These are phyloP conservation scores for Durio zibethinus DNA, from an alignment of 345 rosid species.

Conservation along the genomic window DNA sequence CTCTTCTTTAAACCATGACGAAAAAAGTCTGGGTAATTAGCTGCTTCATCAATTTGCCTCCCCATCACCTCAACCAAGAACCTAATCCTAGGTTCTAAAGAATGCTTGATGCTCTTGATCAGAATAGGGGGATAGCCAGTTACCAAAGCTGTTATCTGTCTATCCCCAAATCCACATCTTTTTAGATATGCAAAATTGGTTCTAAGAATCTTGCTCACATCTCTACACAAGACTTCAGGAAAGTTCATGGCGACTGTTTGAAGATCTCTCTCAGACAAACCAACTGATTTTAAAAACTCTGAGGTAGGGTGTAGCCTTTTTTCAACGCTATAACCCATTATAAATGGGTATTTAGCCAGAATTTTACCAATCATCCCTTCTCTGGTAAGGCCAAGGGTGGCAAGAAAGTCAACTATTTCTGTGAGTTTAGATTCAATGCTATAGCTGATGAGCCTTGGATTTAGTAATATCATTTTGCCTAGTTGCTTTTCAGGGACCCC, in stretches of 20 bases:
- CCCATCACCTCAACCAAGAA: constrained; percentile 73
- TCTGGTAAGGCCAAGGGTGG: constrained; percentile 50
- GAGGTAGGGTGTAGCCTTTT: constrained; percentile 40
- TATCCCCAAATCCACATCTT: constrained; percentile 52
- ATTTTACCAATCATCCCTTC: constrained; percentile 67
- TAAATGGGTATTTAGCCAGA: constrained; percentile 59
- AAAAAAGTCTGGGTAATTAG: constrained; percentile 57
- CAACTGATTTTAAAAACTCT: constrained; percentile 56
- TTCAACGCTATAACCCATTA: constrained; percentile 49
- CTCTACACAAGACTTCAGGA: constrained; percentile 71
- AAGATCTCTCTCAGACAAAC: constrained; percentile 45
- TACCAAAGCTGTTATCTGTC: constrained; percentile 52
- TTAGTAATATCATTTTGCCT: constrained; percentile 60
- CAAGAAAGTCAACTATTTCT: constrained; percentile 52
- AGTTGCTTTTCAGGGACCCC: constrained; percentile 73
- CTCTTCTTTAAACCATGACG: constrained; percentile 70
- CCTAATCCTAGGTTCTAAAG: constrained; percentile 64
- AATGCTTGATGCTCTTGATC: constrained; percentile 62
- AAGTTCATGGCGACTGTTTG: constrained; percentile 47
- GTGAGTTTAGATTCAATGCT: constrained; percentile 65
- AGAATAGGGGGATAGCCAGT: constrained; percentile 63
- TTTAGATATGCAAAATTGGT: constrained; percentile 48
- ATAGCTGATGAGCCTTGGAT: constrained; percentile 78
- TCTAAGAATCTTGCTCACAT: constrained; percentile 50
- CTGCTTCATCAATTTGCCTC: constrained; percentile 57